A percentile compares a stretch with the other conserved stretches of the same genome.
Conservation (phyloP, 1,139 yeast genomes). For the Diutina neorugosa region DNA sequence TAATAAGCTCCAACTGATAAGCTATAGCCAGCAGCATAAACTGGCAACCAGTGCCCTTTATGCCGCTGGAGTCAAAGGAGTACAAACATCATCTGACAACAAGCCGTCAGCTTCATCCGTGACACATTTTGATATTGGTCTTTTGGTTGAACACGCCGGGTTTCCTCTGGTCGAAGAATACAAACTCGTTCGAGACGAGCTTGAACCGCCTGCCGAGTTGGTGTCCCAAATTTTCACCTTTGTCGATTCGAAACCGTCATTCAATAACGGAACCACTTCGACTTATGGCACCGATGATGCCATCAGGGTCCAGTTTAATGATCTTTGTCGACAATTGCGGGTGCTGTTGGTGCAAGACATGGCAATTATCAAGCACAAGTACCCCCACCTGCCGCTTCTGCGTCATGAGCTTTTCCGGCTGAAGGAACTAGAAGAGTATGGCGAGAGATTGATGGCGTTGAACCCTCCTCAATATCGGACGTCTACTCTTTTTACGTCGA, state of each 20-base stretch:
- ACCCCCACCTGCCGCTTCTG: conserved; percentile 18
- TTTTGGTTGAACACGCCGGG: conserved; percentile 16
- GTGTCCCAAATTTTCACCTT: conserved; percentile 21
- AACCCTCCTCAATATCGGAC: neutral
- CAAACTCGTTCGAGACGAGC: conserved; percentile 12
- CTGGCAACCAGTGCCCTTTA: conserved; percentile 14
- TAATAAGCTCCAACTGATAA: conserved; percentile 14
- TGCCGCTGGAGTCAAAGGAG: conserved; percentile 12
- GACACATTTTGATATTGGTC: conserved; percentile 8
- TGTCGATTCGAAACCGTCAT: conserved; percentile 7
- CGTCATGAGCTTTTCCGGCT: conserved; percentile 19
- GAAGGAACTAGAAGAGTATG: conserved; percentile 13
- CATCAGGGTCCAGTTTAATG: neutral
- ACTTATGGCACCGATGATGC: neutral
- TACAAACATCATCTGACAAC: conserved; percentile 14
- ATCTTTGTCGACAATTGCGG: conserved; percentile 13
- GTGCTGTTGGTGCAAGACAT: conserved; percentile 22
- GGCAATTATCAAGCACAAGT: conserved; percentile 15
- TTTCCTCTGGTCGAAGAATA: conserved; percentile 13
- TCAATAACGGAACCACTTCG: too few relatives aligned
- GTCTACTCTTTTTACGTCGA: neutral
- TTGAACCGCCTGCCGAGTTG: conserved; percentile 20
- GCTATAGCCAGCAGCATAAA: conserved; percentile 20
- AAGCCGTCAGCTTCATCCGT: conserved; percentile 9
- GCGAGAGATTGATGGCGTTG: conserved; percentile 8